These are phyloP conservation scores for Trichoderma asperellum DNA, from an alignment of 2,329 filamentous ascomycete genomes.

Conservation along the genomic window DNA sequence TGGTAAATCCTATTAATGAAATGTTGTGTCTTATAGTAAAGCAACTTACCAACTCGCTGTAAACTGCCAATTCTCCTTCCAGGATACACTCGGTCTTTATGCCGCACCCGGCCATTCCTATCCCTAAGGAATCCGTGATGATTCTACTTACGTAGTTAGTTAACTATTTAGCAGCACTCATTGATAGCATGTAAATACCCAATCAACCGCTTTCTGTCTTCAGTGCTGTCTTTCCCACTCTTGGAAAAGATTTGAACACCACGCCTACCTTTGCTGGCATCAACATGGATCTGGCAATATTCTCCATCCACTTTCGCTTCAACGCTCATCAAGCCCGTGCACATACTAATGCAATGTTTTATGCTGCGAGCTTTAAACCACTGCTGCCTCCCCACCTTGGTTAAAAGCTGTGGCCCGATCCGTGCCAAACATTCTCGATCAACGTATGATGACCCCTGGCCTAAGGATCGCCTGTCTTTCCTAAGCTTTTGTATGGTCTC, in stretches of 20 bases:
- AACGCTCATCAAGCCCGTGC: constrained; percentile 66
- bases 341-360: constrained; percentile 72
- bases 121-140: constrained; percentile 66
- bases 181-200: constrained; percentile 42
- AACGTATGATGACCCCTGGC: constrained; percentile 28
- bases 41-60: constrained; percentile 61
- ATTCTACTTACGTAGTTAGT: constrained; percentile 43
- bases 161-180: background rate
- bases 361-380: constrained; percentile 72
- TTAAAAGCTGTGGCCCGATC: constrained; percentile 59
- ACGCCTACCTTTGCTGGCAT: constrained; percentile 58
- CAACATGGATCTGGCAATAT: constrained; percentile 86
- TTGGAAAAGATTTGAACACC: constrained; percentile 87
- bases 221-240: constrained; percentile 85
- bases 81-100: constrained; percentile 72
- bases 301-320: constrained; percentile 88
- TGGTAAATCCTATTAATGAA: background rate
- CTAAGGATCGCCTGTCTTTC: constrained; percentile 27
- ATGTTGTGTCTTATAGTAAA: no score
- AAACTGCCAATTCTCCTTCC: constrained; percentile 82
- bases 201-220: constrained; percentile 67
- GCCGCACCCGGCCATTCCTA: constrained; percentile 61
- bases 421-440: constrained; percentile 35
- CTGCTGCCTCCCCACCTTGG: constrained; percentile 66
- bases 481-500: constrained; percentile 51